These are phyloP conservation scores for Hippophae rhamnoides DNA, from an alignment of 306 rosid species.

Conservation along the genomic window DNA sequence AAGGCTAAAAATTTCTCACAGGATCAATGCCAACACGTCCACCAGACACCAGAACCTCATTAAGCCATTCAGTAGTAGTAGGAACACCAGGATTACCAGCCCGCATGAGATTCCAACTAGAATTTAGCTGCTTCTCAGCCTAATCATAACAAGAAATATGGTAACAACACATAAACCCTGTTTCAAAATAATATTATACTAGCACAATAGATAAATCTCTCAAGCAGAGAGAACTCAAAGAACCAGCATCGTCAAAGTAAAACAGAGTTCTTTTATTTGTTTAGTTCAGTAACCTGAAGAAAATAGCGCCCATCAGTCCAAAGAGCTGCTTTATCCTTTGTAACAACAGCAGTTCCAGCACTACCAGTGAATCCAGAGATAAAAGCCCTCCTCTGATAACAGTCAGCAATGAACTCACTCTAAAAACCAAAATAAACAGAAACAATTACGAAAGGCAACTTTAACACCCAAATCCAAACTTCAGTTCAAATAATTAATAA, in stretches of 20 bases:
- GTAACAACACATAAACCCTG: conserved; percentile 2
- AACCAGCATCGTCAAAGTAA: neutral
- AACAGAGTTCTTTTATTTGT: neutral
- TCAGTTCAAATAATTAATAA: no score
- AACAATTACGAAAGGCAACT: neutral
- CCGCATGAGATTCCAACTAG: conserved; percentile 94
- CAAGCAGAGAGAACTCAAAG: neutral
- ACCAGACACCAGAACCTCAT: conserved; percentile 74
- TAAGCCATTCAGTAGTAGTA: conserved; percentile 81
- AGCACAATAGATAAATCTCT: neutral
- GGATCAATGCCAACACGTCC: conserved; percentile 94
- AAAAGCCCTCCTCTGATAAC: conserved; percentile 73
- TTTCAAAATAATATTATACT: neutral
- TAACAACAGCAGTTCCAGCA: conserved; percentile 90
- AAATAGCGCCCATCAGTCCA: conserved; percentile 99
- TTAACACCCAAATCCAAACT: neutral
- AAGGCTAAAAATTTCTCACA: conserved; percentile 47
- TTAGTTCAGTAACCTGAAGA: conserved; percentile 55
- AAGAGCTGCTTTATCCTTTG: conserved; percentile 82
- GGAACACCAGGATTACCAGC: conserved; percentile 83
- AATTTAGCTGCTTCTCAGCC: conserved; percentile 88
- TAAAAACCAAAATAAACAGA: conserved; percentile 16
- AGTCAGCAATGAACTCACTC: conserved; percentile 96
- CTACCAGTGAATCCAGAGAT: conserved; percentile 86
- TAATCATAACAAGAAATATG: conserved; percentile 16